These are phyloP conservation scores for Lactarius sanguifluus DNA, from an alignment of 768 basidiomycete species.

Conservation along the genomic window DNA sequence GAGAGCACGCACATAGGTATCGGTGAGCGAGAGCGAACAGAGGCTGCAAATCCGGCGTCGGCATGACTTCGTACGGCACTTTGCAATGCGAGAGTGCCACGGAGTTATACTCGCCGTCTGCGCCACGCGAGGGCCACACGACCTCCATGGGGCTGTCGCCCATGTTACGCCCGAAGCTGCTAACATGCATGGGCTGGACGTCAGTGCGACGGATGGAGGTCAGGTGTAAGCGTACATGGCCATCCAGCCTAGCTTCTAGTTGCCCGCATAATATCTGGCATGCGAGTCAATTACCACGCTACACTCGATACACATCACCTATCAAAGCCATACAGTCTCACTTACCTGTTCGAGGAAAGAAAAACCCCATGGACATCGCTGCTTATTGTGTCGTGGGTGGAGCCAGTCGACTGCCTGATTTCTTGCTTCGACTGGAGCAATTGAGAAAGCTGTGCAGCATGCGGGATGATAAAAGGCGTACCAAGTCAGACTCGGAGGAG, in stretches of 20 bases:
- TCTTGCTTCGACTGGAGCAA: not conserved
- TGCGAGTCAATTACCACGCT: too few species aligned
- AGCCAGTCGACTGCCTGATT: not conserved
- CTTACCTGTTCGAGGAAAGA: too few species aligned
- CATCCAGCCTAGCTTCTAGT: slow-evolving; percentile 32
- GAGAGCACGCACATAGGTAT: slow-evolving; percentile 38
- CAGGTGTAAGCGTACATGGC: slow-evolving; percentile 20
- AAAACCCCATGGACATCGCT: not conserved
- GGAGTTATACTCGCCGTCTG: slow-evolving; percentile 42
- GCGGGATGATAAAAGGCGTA: not conserved
- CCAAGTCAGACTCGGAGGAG: not conserved
- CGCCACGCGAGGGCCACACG: slow-evolving; percentile 57
- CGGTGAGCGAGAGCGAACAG: slow-evolving; percentile 40
- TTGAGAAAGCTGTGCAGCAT: too few species aligned
- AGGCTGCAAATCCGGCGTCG: slow-evolving; percentile 53
- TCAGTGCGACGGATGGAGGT: not conserved
- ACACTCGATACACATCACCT: too few species aligned
- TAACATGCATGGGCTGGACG: slow-evolving; percentile 30
- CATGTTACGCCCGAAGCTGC: slow-evolving; percentile 62
- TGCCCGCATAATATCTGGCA: slow-evolving; percentile 29
- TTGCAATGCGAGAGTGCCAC: slow-evolving; percentile 66
- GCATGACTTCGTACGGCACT: slow-evolving; percentile 53
- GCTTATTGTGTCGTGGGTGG: slow-evolving; percentile 13
- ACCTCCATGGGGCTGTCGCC: slow-evolving; percentile 64
- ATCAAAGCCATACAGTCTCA: too few species aligned